These are phyloP conservation scores for Mycena chlorophos DNA, from an alignment of 768 basidiomycete genomes.

Conservation along the genomic window DNA sequence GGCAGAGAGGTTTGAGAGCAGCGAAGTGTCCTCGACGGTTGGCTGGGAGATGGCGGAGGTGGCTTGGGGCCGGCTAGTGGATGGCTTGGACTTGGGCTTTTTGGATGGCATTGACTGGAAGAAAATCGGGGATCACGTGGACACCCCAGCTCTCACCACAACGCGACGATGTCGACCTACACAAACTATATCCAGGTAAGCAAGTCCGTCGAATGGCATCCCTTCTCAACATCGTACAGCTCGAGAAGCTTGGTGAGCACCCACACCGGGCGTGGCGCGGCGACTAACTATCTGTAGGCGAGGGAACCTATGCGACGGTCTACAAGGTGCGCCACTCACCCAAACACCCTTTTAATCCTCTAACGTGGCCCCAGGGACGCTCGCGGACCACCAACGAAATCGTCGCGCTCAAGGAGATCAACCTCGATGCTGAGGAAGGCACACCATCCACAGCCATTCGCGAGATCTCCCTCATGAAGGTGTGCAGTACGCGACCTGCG, in stretches of 20 bases:
- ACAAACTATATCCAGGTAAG: constrained; percentile 60
- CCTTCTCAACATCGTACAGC: constrained; percentile 36
- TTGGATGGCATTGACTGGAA: constrained; percentile 42
- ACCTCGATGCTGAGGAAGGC: constrained; percentile 98
- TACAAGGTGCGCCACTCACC: constrained; percentile 70
- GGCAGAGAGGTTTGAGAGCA: constrained; percentile 46
- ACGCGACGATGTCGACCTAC: constrained; percentile 7
- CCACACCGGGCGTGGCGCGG: constrained; percentile 2
- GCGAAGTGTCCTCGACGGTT: constrained; percentile 47
- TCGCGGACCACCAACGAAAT: constrained; percentile 98
- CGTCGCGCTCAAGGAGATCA: constrained; percentile 97
- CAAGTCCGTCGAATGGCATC: neutral
- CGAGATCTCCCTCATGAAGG: constrained; percentile 97
- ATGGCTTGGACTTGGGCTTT: constrained; percentile 57
- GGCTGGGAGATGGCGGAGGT: constrained; percentile 60
- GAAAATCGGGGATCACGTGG: neutral
- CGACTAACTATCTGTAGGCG: constrained; percentile 64
- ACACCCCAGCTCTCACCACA: neutral
- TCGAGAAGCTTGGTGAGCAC: constrained; percentile 81
- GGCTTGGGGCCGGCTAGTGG: constrained; percentile 50
- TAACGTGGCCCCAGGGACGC: constrained; percentile 62
- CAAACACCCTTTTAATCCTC: neutral
- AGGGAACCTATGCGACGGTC: constrained; percentile 96
- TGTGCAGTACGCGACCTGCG: neutral
- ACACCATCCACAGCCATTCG: constrained; percentile 98